Conservation (phyloP, 1,284 basidiomycete genomes). For the Chiua sp. region DNA sequence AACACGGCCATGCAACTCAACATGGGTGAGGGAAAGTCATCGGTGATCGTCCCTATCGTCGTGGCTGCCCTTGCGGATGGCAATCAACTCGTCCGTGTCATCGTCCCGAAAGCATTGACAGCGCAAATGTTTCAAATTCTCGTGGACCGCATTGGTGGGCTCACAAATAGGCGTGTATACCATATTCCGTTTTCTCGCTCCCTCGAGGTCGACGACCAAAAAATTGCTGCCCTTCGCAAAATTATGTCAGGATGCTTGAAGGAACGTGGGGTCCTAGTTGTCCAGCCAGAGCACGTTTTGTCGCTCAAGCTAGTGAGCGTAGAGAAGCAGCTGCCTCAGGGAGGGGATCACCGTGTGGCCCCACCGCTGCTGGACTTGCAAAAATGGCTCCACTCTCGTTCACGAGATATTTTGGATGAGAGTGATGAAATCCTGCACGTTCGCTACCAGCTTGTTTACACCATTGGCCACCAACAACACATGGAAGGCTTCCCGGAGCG, state of each 20-base stretch:
- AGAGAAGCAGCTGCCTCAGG: conserved; percentile 13
- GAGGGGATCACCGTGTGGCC: background rate
- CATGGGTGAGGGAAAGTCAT: conserved; percentile 48
- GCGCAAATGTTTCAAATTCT: conserved; percentile 54
- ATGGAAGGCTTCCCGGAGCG: conserved; percentile 51
- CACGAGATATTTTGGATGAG: conserved; percentile 47
- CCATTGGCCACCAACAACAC: conserved; percentile 43
- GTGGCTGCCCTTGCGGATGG: conserved; percentile 47
- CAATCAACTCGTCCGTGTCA: conserved; percentile 47
- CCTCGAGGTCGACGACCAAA: conserved; percentile 23
- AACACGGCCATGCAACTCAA: conserved; percentile 54
- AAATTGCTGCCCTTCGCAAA: conserved; percentile 22
- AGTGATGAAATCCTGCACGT: conserved; percentile 38
- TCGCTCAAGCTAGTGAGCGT: conserved; percentile 38
- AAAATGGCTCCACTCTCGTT: conserved; percentile 32
- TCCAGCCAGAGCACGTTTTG: conserved; percentile 57
- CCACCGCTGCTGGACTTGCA: conserved; percentile 16
- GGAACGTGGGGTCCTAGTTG: conserved; percentile 47
- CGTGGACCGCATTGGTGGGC: conserved; percentile 45
- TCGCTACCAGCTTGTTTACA: conserved; percentile 48
- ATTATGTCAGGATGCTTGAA: conserved; percentile 42
- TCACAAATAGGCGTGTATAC: conserved; percentile 51
- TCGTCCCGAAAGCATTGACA: conserved; percentile 49
- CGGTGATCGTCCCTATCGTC: conserved; percentile 55
- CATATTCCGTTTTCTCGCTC: conserved; percentile 53